Conservation (phyloP, 2,329 filamentous ascomycete species). For the Trichoderma koningii region DNA sequence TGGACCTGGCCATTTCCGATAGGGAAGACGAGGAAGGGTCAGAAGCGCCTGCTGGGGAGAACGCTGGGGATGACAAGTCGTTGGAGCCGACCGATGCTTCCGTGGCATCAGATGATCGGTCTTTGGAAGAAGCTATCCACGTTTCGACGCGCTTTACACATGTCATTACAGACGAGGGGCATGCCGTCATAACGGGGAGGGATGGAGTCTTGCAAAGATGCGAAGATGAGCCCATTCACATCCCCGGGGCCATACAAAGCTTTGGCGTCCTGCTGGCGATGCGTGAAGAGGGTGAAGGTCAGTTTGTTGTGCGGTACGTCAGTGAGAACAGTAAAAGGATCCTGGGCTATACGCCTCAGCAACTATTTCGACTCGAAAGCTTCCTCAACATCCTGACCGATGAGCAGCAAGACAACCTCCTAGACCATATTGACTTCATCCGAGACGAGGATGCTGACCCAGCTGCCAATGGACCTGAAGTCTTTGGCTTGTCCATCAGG, state of each 20-base stretch:
- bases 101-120: not conserved
- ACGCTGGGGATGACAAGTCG: not conserved
- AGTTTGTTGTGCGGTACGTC: conserved; percentile 69
- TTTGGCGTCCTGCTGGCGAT: conserved; percentile 79
- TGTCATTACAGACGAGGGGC: conserved; percentile 72
- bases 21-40: conserved; percentile 38
- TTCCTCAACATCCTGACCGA: conserved; percentile 84
- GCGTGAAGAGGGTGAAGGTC: conserved; percentile 68
- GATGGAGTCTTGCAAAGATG: conserved; percentile 75
- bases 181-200: conserved; percentile 79
- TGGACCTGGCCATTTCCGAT: conserved; percentile 40
- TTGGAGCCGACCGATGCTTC: not conserved
- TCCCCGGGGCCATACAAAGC: conserved; percentile 77
- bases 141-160: conserved; percentile 79
- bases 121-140: conserved; percentile 46
- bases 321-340: conserved; percentile 79
- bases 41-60: conserved; percentile 24
- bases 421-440: conserved; percentile 88
- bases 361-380: conserved; percentile 72
- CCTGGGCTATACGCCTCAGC: conserved; percentile 73
- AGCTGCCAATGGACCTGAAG: conserved; percentile 74
- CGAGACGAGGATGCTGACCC: conserved; percentile 79
- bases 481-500: conserved; percentile 78
- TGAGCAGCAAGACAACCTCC: conserved; percentile 78
- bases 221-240: conserved; percentile 89